Conservation (phyloP, 345 rosid genomes). For the Trapa bicornis region DNA sequence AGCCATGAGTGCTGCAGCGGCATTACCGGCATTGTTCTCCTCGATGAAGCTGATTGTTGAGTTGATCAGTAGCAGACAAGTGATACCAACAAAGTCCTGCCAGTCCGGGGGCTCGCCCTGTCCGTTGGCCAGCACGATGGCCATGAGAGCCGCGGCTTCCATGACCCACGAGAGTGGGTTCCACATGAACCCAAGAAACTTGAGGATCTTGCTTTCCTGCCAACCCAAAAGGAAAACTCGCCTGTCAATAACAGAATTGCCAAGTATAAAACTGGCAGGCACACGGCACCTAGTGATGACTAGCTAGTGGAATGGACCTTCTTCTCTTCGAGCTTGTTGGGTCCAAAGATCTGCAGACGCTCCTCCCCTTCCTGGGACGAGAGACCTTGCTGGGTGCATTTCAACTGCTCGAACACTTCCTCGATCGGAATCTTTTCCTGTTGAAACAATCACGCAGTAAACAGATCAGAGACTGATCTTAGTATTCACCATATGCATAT, state of each 20-base stretch:
- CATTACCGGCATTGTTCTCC: slow-evolving; percentile 33
- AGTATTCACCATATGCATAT: no score
- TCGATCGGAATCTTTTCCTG: slow-evolving; percentile 40
- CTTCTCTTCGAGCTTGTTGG: slow-evolving; percentile 44
- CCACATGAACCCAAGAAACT: slow-evolving; percentile 39
- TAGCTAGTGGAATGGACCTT: slow-evolving; percentile 11
- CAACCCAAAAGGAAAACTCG: neutral
- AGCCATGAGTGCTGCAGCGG: slow-evolving; percentile 36
- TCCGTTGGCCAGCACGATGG: slow-evolving; percentile 29
- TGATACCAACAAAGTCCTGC: slow-evolving; percentile 31
- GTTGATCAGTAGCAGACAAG: slow-evolving; percentile 26
- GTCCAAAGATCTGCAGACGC: slow-evolving; percentile 33
- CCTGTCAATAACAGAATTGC: no score
- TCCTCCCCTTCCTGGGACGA: slow-evolving; percentile 27
- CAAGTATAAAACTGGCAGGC: no score
- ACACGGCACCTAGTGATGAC: neutral
- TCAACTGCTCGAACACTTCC: slow-evolving; percentile 40
- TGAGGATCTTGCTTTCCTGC: slow-evolving; percentile 29
- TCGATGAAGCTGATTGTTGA: slow-evolving; percentile 34
- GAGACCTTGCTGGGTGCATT: slow-evolving; percentile 30
- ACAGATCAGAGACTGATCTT: no score
- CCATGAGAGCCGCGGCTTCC: slow-evolving; percentile 37
- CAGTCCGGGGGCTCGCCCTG: slow-evolving; percentile 24
- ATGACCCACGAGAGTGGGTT: slow-evolving; percentile 36
- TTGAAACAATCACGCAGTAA: neutral